Evolutionary conservation across 2,329 filamentous ascomycete genomes (phyloP).

Genomic region (Harringtonia aguacate): DNA sequence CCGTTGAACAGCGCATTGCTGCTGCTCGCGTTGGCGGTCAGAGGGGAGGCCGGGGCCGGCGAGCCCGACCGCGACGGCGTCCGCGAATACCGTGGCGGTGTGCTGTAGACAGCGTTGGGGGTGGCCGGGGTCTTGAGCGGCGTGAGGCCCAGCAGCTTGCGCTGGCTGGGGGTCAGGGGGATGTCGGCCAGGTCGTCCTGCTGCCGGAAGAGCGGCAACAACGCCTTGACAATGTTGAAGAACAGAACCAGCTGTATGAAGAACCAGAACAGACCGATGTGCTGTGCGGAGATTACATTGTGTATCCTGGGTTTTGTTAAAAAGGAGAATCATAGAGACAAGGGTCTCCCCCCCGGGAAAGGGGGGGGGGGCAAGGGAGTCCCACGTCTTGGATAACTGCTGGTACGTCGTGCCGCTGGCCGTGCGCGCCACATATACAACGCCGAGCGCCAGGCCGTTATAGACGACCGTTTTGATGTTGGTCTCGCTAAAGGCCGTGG

Average conservation of each 20-base stretch:
- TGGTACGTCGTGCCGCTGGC: conserved; percentile 17
- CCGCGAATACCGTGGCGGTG: conserved; percentile 76
- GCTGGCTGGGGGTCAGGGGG: conserved; percentile 79
- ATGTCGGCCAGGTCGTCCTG: conserved; percentile 80
- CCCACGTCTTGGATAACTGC: conserved; percentile 27
- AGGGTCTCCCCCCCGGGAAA: no score
- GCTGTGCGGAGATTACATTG: conserved; percentile 19
- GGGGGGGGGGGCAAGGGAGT: no score
- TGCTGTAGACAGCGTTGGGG: conserved; percentile 64
- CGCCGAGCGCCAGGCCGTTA: conserved; percentile 39
- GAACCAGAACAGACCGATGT: conserved; percentile 34
- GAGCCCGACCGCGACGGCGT: conserved; percentile 58
- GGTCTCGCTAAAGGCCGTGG: conserved; percentile 65
- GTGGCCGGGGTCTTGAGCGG: conserved; percentile 53
- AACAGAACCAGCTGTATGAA: conserved; percentile 46
- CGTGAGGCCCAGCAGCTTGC: conserved; percentile 70
- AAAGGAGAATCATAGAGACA: neutral
- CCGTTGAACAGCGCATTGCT: conserved; percentile 14
- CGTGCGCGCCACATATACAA: conserved; percentile 17
- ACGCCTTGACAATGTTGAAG: conserved; percentile 60
- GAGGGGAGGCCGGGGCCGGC: conserved; percentile 29
- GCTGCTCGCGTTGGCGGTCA: conserved; percentile 15
- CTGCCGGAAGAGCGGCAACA: conserved; percentile 60
- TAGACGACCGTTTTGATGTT: conserved; percentile 61
- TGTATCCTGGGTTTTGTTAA: conserved; percentile 18